Evolutionary conservation across 768 basidiomycete genomes (phyloP).

Genomic region (Lentinula sp.): DNA sequence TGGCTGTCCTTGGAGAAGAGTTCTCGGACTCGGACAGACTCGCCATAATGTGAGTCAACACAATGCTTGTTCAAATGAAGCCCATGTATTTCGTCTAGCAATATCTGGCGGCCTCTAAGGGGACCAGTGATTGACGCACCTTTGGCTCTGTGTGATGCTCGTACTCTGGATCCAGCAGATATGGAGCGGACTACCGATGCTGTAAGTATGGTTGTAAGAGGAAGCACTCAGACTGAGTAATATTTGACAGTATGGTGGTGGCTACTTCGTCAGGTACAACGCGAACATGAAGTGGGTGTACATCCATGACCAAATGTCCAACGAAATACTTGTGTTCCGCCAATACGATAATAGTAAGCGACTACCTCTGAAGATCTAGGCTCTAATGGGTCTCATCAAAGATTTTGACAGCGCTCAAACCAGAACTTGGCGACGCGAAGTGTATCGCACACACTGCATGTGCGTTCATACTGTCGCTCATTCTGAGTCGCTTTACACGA

Average conservation of each 20-base stretch:
- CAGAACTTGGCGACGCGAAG: background rate
- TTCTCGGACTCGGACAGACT: background rate
- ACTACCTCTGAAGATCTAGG: no score
- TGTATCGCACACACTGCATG: constrained; percentile 7
- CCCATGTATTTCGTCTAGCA: background rate
- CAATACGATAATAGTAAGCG: constrained; percentile 7
- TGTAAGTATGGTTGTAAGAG: background rate
- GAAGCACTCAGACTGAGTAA: background rate
- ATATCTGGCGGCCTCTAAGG: constrained; percentile 6
- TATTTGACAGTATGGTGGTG: constrained; percentile 4
- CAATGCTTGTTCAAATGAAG: background rate
- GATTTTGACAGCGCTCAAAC: background rate
- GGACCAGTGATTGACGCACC: constrained; percentile 7
- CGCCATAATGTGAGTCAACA: constrained; percentile 1
- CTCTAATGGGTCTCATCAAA: no score
- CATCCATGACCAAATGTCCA: constrained; percentile 6
- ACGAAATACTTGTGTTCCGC: constrained; percentile 6
- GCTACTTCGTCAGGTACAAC: constrained; percentile 7
- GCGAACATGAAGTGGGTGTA: constrained; percentile 6
- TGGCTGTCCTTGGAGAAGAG: constrained; percentile 1
- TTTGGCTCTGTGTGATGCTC: constrained; percentile 5
- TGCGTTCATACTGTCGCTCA: background rate
- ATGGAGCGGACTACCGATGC: constrained; percentile 6
- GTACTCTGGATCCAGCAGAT: constrained; percentile 4
- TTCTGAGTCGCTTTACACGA: no score